Conservation (phyloP, 495 filamentous ascomycete genomes). For the Aspergillus mulundensis region DNA sequence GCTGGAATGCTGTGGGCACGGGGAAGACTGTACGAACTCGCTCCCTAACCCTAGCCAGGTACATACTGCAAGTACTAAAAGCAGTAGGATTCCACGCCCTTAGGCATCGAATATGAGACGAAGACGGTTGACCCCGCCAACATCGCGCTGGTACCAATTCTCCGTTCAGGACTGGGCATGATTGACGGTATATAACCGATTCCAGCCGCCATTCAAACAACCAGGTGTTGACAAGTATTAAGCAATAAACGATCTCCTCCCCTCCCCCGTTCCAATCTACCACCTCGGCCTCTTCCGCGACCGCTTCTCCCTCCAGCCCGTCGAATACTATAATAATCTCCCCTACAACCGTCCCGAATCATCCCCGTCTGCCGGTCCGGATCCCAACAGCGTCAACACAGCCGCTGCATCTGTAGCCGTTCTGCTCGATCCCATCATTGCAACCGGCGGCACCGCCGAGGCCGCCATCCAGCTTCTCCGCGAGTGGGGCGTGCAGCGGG, state of each 20-base stretch:
- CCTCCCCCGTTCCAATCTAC: conserved; percentile 75
- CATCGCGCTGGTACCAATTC: conserved; percentile 84
- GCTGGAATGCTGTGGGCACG: conserved; percentile 47
- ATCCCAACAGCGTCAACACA: conserved; percentile 30
- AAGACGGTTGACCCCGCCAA: conserved; percentile 54
- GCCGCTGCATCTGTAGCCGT: conserved; percentile 63
- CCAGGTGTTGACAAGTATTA: neutral
- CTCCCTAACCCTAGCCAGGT: neutral
- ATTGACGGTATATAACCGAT: conserved; percentile 53
- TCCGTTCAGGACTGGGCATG: conserved; percentile 87
- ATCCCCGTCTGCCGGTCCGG: conserved; percentile 6
- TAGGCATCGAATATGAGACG: conserved; percentile 66
- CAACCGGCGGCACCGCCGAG: conserved; percentile 83
- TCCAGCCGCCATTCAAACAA: neutral
- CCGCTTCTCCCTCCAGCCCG: conserved; percentile 74
- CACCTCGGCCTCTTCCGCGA: conserved; percentile 94
- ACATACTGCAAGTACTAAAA: neutral
- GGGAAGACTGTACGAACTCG: conserved; percentile 29
- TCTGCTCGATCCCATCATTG: conserved; percentile 88
- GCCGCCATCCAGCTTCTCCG: conserved; percentile 84
- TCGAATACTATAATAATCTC: conserved; percentile 98
- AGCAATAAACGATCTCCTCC: conserved; percentile 83
- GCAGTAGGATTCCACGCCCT: conserved; percentile 65
- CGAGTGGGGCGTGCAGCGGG: conserved; percentile 83
- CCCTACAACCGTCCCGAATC: conserved; percentile 58